phyloP scores from a whole-genome alignment of 805 yeast genomes.

The Wickerhamiella alocasiicola region DNA sequence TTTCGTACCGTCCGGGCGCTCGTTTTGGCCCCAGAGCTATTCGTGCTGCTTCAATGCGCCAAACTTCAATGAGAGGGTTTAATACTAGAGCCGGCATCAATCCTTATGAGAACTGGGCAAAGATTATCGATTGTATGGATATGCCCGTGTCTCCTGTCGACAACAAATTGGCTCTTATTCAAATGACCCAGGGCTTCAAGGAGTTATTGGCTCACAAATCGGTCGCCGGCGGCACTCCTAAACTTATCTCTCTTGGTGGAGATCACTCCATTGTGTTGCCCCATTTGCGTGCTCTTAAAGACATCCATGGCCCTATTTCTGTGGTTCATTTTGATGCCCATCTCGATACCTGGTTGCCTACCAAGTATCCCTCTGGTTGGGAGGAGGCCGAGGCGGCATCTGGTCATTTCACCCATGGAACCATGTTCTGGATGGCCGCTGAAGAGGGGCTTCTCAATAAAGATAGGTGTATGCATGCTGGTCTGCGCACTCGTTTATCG shows the following conservation, averaged over 20 bases:
- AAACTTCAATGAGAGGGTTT: constrained; percentile 54
- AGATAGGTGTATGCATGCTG: constrained; percentile 56
- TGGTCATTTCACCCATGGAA: constrained; percentile 64
- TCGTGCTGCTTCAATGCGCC: constrained; percentile 37
- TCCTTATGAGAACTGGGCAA: constrained; percentile 45
- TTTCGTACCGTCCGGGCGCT: constrained; percentile 68
- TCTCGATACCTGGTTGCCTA: constrained; percentile 75
- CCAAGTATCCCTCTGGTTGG: constrained; percentile 68
- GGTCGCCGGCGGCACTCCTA: constrained; percentile 34
- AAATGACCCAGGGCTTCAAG: constrained; percentile 46
- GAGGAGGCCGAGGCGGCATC: constrained; percentile 33
- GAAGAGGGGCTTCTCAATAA: constrained; percentile 52
- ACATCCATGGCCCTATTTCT: constrained; percentile 53
- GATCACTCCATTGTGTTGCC: constrained; percentile 71
- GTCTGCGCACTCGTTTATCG: constrained; percentile 59
- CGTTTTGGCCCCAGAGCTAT: constrained; percentile 56
- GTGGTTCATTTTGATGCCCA: constrained; percentile 80
- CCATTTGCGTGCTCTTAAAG: constrained; percentile 50
- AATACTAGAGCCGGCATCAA: constrained; percentile 52
- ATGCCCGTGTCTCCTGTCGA: constrained; percentile 59
- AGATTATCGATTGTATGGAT: constrained; percentile 54
- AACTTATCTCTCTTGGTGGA: constrained; percentile 65
- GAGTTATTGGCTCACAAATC: constrained; percentile 35
- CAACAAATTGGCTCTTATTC: constrained; percentile 48
- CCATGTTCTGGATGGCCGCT: constrained; percentile 73